Conservation (phyloP, 345 rosid genomes). For the Triadica sebifera region DNA sequence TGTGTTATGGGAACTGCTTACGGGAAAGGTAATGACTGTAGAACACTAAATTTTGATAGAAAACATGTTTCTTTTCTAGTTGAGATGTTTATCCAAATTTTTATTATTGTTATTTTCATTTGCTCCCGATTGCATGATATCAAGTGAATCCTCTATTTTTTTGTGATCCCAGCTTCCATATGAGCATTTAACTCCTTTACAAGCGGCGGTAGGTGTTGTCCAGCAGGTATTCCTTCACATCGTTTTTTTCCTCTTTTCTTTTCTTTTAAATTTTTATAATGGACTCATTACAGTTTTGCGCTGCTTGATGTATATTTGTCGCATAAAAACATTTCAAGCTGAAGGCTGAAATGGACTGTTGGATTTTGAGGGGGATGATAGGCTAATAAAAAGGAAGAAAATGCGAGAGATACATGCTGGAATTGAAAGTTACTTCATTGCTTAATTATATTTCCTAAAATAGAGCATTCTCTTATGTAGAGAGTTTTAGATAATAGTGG, state of each 20-base stretch:
- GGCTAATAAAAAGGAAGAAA: too few relatives aligned
- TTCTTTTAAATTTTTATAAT: neutral
- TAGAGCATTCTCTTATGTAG: too few relatives aligned
- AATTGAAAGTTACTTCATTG: too few relatives aligned
- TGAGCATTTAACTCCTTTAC: constrained; percentile 52
- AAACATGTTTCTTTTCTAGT: neutral
- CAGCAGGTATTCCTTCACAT: constrained; percentile 47
- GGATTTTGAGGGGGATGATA: too few relatives aligned
- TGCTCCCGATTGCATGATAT: neutral
- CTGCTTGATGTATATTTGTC: neutral
- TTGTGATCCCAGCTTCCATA: constrained; percentile 56
- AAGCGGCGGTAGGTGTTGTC: constrained; percentile 65
- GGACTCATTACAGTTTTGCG: neutral
- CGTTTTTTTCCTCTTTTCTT: neutral
- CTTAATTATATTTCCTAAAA: too few relatives aligned
- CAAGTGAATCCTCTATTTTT: neutral
- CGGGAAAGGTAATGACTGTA: constrained; percentile 48
- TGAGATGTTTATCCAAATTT: neutral
- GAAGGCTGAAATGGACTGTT: neutral
- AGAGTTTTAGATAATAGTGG: too few relatives aligned
- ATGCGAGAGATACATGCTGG: too few relatives aligned
- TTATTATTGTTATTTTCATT: neutral
- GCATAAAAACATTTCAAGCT: neutral
- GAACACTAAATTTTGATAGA: constrained; percentile 1
- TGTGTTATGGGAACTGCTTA: constrained; percentile 66